These are phyloP conservation scores for Salix brachista DNA, from an alignment of 345 rosid species.

Conservation along the genomic window DNA sequence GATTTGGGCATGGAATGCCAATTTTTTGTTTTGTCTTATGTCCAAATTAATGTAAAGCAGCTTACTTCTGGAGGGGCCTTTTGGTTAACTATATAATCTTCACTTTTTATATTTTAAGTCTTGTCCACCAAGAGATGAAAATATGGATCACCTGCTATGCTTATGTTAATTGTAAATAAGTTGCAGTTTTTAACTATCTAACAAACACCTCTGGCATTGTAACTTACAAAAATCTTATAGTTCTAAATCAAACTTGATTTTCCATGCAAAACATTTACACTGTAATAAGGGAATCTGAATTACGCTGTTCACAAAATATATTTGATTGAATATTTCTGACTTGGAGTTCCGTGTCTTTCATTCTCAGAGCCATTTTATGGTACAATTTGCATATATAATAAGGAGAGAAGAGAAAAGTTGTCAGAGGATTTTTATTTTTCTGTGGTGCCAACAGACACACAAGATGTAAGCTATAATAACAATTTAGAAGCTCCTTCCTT, in stretches of 20 bases:
- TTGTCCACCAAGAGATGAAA: not conserved
- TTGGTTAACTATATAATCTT: too few species aligned
- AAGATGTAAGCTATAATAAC: slow-evolving; percentile 60
- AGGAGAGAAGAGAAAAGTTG: slow-evolving; percentile 91
- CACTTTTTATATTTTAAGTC: too few species aligned
- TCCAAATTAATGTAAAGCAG: too few species aligned
- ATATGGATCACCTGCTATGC: not conserved
- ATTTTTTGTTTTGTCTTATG: too few species aligned
- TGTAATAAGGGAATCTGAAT: not conserved
- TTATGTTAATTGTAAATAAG: not conserved
- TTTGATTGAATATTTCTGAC: slow-evolving; percentile 20
- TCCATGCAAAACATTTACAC: not conserved
- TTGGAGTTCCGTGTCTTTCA: slow-evolving; percentile 22
- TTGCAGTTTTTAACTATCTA: not conserved
- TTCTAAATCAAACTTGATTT: too few species aligned
- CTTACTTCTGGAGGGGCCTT: too few species aligned
- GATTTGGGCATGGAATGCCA: not conserved
- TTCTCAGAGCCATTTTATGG: slow-evolving; percentile 89
- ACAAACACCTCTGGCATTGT: not conserved
- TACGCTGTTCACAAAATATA: not conserved
- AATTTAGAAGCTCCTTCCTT: not conserved
- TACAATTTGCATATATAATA: slow-evolving; percentile 77
- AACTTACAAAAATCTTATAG: not conserved
- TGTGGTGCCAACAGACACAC: slow-evolving; percentile 61
- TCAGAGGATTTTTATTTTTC: slow-evolving; percentile 90